Evolutionary conservation across 306 rosid genomes (phyloP), one percentile per base, ranked within the genome.

Genomic region (Spatholobus suberectus): DNA sequence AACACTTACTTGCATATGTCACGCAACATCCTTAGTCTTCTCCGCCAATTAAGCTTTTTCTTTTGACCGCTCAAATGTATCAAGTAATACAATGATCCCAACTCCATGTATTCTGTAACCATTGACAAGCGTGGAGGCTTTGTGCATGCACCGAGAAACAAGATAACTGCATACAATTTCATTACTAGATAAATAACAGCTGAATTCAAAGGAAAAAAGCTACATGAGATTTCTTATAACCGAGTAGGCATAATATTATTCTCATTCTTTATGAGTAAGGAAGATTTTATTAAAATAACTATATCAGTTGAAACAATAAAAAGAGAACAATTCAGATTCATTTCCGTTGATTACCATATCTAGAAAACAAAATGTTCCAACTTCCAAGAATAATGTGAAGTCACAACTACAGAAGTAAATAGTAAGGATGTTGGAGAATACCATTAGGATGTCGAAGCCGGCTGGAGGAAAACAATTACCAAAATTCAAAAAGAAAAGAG

Each of bases 391-490:
- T 20, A 73, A 82, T 57, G 35, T 58, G 49, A 59, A 52, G 23
- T 70, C 72, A 85, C 4, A 73, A 77, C 43, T 83, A 70, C 55
- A 77, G 40, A 41, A 62, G 75, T 34, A 83, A 61, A 77, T n/a
- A 65, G 76, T n/a, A 58, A 75, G 62, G 81, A 78, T 59, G 80
- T 59, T 32, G 34, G 81, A 65, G 55, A 76, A 76, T 94, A 96
- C 99, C 99, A 85, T 94, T 94, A 70, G 99, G 99, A 90, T 96
- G 99, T 81, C 98, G 93, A 79, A 96, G 98, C 75, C 97, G 98
- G 87, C 98, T 96, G 88, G 79, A 89, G 29, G 72, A 72, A 84
- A 83, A 79, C 21, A 76, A 72, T 34, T 40, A 54, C 27, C 67
- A 49, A 73, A 81, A 69, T 81, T 24, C 49, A 38, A 73, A 70